These are phyloP conservation scores for Musa beccarii DNA, from an alignment of 176 grass and related monocot species.

Conservation along the genomic window DNA sequence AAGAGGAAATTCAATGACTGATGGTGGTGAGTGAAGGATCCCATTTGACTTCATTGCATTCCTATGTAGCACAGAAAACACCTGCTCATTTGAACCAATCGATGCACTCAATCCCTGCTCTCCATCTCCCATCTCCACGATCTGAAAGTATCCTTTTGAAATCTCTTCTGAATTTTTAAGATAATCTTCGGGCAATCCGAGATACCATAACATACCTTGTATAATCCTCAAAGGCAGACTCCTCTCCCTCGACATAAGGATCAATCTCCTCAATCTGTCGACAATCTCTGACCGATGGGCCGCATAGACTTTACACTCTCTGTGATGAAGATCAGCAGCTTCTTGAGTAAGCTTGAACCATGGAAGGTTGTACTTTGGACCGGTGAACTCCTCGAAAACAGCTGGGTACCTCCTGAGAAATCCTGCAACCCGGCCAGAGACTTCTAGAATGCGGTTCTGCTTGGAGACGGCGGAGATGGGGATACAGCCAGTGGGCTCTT, in stretches of 20 bases:
- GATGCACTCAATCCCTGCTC: slow-evolving; percentile 30
- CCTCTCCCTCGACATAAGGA: slow-evolving; percentile 48
- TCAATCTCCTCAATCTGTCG: slow-evolving; percentile 41
- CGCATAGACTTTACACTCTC: slow-evolving; percentile 42
- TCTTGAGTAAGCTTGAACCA: slow-evolving; percentile 59
- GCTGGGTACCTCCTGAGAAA: slow-evolving; percentile 66
- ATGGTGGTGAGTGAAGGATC: slow-evolving; percentile 5
- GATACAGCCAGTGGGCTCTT: slow-evolving; percentile 22
- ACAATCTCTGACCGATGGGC: slow-evolving; percentile 28
- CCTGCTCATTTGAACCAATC: slow-evolving; percentile 16
- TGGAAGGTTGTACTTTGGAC: slow-evolving; percentile 49
- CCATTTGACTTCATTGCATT: slow-evolving; percentile 31
- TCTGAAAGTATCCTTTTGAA: slow-evolving; percentile 39
- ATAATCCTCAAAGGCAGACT: slow-evolving; percentile 41
- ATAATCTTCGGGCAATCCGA: slow-evolving; percentile 66
- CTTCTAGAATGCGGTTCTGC: slow-evolving; percentile 41
- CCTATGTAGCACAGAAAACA: slow-evolving; percentile 43
- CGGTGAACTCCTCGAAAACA: slow-evolving; percentile 63
- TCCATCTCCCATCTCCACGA: slow-evolving; percentile 31
- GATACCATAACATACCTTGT: slow-evolving; percentile 72
- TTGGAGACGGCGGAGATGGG: slow-evolving; percentile 68
- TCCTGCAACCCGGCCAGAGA: slow-evolving; percentile 39
- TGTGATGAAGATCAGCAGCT: slow-evolving; percentile 30
- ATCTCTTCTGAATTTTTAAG: slow-evolving; percentile 32
- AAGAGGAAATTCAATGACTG: slow-evolving; percentile 41